Conservation (phyloP, 805 yeast species). For the Maudiozyma turicensis region DNA sequence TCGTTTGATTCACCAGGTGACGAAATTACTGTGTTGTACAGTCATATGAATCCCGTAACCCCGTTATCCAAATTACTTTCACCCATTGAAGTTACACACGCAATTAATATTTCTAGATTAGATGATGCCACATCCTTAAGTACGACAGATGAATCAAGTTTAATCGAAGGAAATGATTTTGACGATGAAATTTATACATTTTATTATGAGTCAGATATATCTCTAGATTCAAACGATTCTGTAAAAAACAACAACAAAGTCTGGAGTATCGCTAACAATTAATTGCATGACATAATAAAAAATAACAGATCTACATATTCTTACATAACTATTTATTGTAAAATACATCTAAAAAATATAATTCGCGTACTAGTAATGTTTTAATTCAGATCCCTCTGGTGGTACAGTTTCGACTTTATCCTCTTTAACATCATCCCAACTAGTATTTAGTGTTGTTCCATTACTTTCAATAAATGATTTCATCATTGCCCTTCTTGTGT, state of each 20-base stretch:
- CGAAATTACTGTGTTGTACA: not conserved
- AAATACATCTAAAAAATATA: not conserved
- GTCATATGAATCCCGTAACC: not conserved
- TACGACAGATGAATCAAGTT: not conserved
- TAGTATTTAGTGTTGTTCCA: slow-evolving; percentile 88
- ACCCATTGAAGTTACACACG: not conserved
- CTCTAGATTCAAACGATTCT: not conserved
- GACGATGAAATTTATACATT: not conserved
- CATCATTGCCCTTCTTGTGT: slow-evolving; percentile 90
- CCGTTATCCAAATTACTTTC: not conserved
- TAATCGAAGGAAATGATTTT: not conserved
- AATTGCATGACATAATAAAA: not conserved
- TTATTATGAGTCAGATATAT: not conserved
- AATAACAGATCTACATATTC: no score
- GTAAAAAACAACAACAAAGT: not conserved
- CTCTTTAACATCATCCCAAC: slow-evolving; percentile 78
- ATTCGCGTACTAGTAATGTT: slow-evolving; percentile 38
- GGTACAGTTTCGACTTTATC: slow-evolving; percentile 58
- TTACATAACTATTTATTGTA: no score
- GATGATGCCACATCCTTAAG: not conserved
- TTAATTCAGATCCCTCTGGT: slow-evolving; percentile 64
- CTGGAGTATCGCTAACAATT: not conserved
- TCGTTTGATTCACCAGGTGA: not conserved
- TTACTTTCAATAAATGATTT: slow-evolving; percentile 87
- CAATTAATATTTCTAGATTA: not conserved